Percentiles rank a stretch among this genome's conserved stretches.
phyloP scores from a whole-genome alignment of 2,329 filamentous ascomycete species.

The Ascochyta clinopodiicola region DNA sequence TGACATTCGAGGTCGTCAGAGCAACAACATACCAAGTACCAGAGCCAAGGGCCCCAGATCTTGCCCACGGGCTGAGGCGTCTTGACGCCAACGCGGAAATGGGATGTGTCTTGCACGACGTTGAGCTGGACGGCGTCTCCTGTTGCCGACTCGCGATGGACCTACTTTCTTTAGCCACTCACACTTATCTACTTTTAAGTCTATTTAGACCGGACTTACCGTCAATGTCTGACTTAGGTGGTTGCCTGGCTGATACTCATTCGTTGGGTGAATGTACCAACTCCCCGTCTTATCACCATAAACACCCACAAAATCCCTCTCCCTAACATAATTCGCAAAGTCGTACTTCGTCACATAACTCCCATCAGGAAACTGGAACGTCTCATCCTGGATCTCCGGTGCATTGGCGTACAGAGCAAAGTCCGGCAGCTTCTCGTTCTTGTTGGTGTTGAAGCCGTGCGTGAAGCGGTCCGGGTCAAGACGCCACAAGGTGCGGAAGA shows the following conservation, averaged over 20 bases:
- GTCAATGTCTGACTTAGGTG: constrained; percentile 58
- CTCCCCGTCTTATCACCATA: constrained; percentile 54
- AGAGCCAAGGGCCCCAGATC: constrained; percentile 36
- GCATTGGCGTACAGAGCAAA: constrained; percentile 49
- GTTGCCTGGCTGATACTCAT: constrained; percentile 50
- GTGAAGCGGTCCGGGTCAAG: constrained; percentile 55
- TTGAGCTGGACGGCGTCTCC: constrained; percentile 58
- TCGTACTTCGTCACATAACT: constrained; percentile 59
- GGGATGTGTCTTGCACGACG: constrained; percentile 56
- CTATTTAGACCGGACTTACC: constrained; percentile 8
- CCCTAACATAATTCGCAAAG: constrained; percentile 46
- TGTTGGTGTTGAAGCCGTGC: constrained; percentile 51
- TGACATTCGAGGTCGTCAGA: background rate
- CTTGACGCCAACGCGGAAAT: constrained; percentile 23
- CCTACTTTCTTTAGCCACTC: too few species aligned
- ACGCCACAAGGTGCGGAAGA: constrained; percentile 56
- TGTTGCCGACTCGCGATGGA: constrained; percentile 55
- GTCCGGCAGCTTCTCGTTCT: constrained; percentile 52
- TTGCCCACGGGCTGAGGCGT: constrained; percentile 36
- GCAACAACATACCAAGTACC: constrained; percentile 28
- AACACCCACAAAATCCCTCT: constrained; percentile 53
- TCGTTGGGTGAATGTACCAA: constrained; percentile 53
- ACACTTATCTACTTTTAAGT: too few species aligned
- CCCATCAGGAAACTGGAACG: constrained; percentile 53
- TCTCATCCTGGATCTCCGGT: constrained; percentile 58